phyloP scores from a whole-genome alignment of 1,284 basidiomycete species.

The Fomitopsis betulina region DNA sequence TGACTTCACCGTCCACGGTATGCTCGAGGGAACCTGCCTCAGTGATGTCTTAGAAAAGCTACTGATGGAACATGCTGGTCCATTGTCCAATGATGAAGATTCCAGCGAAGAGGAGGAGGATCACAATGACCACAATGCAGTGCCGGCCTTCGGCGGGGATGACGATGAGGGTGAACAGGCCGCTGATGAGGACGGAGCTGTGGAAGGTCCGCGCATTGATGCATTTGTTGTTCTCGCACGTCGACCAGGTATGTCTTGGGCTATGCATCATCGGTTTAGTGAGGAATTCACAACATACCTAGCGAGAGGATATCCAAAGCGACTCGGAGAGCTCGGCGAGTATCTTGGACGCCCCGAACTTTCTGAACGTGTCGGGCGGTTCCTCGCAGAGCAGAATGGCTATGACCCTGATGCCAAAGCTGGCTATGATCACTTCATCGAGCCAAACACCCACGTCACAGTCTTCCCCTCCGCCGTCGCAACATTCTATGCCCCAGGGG shows the following conservation, averaged over 20 bases:
- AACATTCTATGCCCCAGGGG: slow-evolving; percentile 23
- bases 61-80: background rate
- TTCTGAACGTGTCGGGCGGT: background rate
- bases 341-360: background rate
- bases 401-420: background rate
- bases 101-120: background rate
- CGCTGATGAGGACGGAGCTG: background rate
- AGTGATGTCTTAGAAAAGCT: background rate
- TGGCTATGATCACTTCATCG: background rate
- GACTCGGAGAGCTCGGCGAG: background rate
- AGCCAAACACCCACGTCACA: background rate
- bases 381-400: background rate
- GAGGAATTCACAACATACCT: no score
- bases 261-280: no score
- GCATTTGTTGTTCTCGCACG: background rate
- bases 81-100: background rate
- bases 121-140: background rate
- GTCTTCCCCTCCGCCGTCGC: slow-evolving; percentile 15
- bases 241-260: background rate
- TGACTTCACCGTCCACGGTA: slow-evolving; percentile 1
- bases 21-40: background rate
- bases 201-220: background rate
- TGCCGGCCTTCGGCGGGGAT: no score
- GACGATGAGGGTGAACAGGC: background rate
- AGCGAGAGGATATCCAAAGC: background rate